A percentile compares a stretch with the other conserved stretches of the same genome.
phyloP scores from a whole-genome alignment of 306 rosid genomes.

The Purshia tridentata region DNA sequence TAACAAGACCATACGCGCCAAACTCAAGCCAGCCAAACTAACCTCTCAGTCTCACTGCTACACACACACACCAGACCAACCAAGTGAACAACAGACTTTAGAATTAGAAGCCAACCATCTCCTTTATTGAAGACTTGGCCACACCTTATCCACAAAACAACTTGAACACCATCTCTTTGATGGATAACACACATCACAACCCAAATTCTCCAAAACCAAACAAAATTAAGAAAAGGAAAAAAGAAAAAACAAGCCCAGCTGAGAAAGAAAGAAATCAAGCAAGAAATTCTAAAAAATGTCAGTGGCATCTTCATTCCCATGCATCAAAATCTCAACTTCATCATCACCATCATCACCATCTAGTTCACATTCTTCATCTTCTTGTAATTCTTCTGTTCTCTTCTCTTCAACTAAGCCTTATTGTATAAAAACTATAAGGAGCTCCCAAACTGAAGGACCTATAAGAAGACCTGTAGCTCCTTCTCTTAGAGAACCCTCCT shows the following conservation, averaged over 20 bases:
- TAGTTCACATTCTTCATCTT: constrained; percentile 31
- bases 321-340: constrained; percentile 62
- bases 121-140: constrained; percentile 53
- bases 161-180: constrained; percentile 19
- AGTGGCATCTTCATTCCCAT: constrained; percentile 68
- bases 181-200: constrained; percentile 41
- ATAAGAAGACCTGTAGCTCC: constrained; percentile 89
- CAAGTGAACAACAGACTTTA: not conserved
- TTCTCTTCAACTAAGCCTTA: constrained; percentile 44
- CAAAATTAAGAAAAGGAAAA: not conserved
- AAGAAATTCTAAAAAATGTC: constrained; percentile 48
- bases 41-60: not conserved
- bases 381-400: constrained; percentile 35
- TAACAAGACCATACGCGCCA: not conserved
- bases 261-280: not conserved
- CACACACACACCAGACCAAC: not conserved
- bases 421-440: constrained; percentile 43
- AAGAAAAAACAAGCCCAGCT: not conserved
- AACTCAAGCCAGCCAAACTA: not conserved
- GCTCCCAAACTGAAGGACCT: constrained; percentile 85
- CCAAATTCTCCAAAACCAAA: constrained; percentile 25
- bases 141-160: constrained; percentile 59
- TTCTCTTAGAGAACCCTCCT: constrained; percentile 60
- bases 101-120: constrained; percentile 10
- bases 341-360: constrained; percentile 45